Evolutionary conservation across 169 alveolate species (phyloP).

Genomic region (Prorocentrum cordatum): DNA sequence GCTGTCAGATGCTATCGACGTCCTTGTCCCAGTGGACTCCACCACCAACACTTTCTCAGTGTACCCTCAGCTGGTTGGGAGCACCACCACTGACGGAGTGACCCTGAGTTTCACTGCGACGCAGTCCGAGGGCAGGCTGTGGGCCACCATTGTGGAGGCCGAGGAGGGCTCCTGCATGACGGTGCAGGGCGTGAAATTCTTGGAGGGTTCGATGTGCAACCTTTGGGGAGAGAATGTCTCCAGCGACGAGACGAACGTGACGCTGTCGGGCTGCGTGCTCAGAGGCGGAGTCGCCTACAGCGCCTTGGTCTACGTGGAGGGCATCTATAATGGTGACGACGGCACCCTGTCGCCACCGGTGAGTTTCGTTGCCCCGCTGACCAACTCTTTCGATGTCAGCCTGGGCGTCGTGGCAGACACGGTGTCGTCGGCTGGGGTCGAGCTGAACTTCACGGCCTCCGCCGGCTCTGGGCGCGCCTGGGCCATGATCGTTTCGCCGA

Average conservation of each 20-base stretch:
- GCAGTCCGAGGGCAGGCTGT: neutral
- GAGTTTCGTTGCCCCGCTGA: neutral
- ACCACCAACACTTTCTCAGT: neutral
- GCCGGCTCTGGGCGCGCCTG: neutral
- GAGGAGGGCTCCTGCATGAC: neutral
- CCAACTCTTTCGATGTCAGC: neutral
- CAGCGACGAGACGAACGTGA: neutral
- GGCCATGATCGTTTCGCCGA: neutral
- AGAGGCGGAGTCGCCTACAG: neutral
- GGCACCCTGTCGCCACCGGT: neutral
- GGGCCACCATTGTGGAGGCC: neutral
- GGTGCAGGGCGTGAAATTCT: neutral
- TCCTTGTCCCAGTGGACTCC: neutral
- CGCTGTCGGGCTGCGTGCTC: neutral
- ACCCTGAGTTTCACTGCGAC: neutral
- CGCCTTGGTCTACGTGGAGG: conserved; percentile 3
- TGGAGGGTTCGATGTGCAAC: neutral
- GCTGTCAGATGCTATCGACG: neutral
- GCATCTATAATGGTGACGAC: neutral
- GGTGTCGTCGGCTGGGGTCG: neutral
- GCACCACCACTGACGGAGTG: neutral
- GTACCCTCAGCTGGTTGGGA: neutral
- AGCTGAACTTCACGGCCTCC: neutral
- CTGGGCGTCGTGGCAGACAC: neutral
- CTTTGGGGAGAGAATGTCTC: neutral